Evolutionary conservation across 805 yeast species (phyloP).

Genomic region (Zygosaccharomyces lentus): DNA sequence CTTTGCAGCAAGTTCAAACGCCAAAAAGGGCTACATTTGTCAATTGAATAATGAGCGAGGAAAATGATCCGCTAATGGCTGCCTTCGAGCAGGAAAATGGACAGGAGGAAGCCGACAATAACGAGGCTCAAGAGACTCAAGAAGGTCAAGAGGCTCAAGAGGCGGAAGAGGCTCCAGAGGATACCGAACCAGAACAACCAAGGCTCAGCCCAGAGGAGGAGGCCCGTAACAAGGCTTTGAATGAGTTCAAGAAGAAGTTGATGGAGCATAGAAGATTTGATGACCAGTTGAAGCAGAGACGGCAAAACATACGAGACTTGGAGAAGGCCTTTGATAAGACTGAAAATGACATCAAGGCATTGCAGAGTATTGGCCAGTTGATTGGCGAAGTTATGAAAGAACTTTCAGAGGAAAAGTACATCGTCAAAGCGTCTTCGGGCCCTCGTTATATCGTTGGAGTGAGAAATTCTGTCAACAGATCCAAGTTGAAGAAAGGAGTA

Average conservation of each 20-base stretch:
- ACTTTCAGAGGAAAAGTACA: conserved; percentile 88
- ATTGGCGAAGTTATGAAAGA: conserved; percentile 96
- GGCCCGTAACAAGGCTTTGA: conserved; percentile 65
- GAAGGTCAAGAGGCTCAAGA: conserved; percentile 1
- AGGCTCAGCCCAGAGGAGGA: conserved; percentile 54
- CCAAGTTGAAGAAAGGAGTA: conserved; percentile 82
- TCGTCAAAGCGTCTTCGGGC: conserved; percentile 94
- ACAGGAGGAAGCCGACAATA: conserved; percentile 11
- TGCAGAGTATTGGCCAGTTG: conserved; percentile 95
- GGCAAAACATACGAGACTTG: conserved; percentile 76
- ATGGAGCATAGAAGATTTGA: conserved; percentile 95
- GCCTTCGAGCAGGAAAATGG: conserved; percentile 41
- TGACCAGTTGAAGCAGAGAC: conserved; percentile 76
- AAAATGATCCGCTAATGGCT: conserved; percentile 71
- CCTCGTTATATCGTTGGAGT: conserved; percentile 98
- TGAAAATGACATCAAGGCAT: conserved; percentile 93
- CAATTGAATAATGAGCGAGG: conserved; percentile 46
- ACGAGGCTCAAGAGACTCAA: conserved; percentile 8
- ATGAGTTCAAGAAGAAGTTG: conserved; percentile 76
- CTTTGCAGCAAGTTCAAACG: background rate
- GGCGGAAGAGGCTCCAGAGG: conserved; percentile 11
- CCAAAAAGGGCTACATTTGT: background rate
- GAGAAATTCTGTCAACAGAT: conserved; percentile 84
- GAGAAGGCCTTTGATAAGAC: conserved; percentile 86
- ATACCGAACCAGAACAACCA: conserved; percentile 29